Conservation (phyloP, 1,139 yeast species). For the Saccharomycopsis crataegensis region DNA sequence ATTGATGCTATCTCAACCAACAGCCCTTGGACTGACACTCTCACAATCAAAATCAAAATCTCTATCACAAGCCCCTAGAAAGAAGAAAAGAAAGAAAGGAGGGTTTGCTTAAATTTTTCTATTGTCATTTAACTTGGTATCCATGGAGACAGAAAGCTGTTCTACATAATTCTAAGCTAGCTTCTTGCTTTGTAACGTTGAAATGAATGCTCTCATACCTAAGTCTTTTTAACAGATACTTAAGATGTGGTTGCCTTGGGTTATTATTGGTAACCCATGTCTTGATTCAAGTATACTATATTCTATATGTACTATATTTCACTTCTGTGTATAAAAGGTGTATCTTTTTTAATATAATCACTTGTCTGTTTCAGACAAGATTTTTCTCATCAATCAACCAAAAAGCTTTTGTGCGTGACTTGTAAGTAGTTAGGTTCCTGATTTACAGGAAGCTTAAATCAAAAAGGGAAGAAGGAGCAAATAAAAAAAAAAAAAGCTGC, state of each 20-base stretch:
- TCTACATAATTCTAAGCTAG: neutral
- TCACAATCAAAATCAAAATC: neutral
- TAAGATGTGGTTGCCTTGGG: neutral
- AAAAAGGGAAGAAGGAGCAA: neutral
- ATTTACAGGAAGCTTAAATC: neutral
- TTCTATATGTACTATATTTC: neutral
- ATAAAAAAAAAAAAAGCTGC: neutral
- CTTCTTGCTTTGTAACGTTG: neutral
- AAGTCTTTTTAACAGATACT: neutral
- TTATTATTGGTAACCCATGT: neutral
- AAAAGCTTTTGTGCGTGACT: neutral
- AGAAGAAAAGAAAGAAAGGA: slow-evolving; percentile 8
- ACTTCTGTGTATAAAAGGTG: neutral
- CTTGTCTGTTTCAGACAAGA: neutral
- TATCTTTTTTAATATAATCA: neutral
- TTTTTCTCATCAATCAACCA: neutral
- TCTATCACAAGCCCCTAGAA: neutral
- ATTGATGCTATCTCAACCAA: neutral
- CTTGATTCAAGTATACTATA: neutral
- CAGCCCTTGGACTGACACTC: neutral
- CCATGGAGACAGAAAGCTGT: neutral
- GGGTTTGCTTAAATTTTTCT: slow-evolving; percentile 8
- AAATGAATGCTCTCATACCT: neutral
- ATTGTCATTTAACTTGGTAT: neutral
- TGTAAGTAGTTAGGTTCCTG: too few species aligned